Percentiles rank a stretch among this genome's conserved stretches.
These are phyloP conservation scores for Talaromyces pinophilus DNA, from an alignment of 2,329 filamentous ascomycete genomes.

Conservation along the genomic window DNA sequence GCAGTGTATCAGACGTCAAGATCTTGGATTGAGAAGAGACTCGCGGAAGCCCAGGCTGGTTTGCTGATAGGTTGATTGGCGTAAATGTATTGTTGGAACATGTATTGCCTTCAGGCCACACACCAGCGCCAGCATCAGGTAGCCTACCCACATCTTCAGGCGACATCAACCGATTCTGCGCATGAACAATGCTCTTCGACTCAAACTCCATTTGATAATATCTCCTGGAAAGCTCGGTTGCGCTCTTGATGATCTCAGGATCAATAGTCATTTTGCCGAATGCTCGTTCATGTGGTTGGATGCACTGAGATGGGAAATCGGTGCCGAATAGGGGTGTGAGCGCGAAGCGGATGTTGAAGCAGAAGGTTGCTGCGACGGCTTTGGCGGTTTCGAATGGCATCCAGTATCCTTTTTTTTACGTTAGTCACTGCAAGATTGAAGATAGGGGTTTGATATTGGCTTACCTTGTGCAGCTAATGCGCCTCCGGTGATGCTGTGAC, in stretches of 20 bases:
- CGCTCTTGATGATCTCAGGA: slow-evolving; percentile 55
- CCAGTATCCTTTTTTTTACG: slow-evolving; percentile 75
- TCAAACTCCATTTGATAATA: slow-evolving; percentile 38
- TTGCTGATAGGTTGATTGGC: slow-evolving; percentile 5
- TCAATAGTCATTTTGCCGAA: slow-evolving; percentile 70
- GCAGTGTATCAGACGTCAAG: slow-evolving; percentile 5
- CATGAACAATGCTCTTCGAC: not conserved
- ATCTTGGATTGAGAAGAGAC: slow-evolving; percentile 4
- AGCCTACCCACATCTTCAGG: slow-evolving; percentile 15
- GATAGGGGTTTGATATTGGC: not conserved
- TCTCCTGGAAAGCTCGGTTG: slow-evolving; percentile 44
- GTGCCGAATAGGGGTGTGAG: slow-evolving; percentile 89
- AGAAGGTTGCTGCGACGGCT: slow-evolving; percentile 87
- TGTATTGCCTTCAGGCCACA: not conserved
- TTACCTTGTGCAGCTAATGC: slow-evolving; percentile 85
- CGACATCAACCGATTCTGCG: slow-evolving; percentile 14
- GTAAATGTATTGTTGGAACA: slow-evolving; percentile 9
- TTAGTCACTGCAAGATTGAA: not conserved
- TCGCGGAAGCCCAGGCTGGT: not conserved
- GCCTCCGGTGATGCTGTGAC: slow-evolving; percentile 91
- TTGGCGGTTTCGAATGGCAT: slow-evolving; percentile 86
- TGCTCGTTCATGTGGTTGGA: slow-evolving; percentile 59
- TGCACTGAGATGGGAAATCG: slow-evolving; percentile 73
- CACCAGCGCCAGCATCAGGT: not conserved
- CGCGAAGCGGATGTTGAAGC: slow-evolving; percentile 77